These are phyloP conservation scores for Fusarium begoniae DNA, from an alignment of 2,329 filamentous ascomycete genomes.

Conservation along the genomic window DNA sequence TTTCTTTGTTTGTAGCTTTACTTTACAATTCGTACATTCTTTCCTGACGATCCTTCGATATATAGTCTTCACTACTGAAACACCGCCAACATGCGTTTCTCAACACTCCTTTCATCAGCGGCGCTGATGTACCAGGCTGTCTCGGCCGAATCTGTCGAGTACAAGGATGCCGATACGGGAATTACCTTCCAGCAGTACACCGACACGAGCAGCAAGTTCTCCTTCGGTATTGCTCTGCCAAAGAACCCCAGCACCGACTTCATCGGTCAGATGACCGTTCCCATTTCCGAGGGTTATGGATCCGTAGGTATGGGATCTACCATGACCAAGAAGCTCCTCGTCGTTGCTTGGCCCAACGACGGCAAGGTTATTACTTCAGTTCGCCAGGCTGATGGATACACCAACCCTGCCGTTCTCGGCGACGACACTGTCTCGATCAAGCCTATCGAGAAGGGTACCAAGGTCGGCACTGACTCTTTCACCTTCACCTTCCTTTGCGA, in stretches of 20 bases:
- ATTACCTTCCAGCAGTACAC: slow-evolving; percentile 63
- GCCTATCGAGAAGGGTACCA: slow-evolving; percentile 67
- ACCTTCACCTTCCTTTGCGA: slow-evolving; percentile 73
- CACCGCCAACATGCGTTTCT: slow-evolving; percentile 28
- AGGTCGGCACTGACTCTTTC: slow-evolving; percentile 66
- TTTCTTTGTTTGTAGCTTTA: slow-evolving; percentile 9
- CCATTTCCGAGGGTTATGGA: slow-evolving; percentile 57
- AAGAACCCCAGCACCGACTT: slow-evolving; percentile 63
- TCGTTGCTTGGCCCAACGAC: slow-evolving; percentile 66
- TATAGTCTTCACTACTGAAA: not conserved
- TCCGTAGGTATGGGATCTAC: slow-evolving; percentile 65
- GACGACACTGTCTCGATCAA: slow-evolving; percentile 62
- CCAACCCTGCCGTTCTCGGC: slow-evolving; percentile 65
- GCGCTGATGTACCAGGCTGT: slow-evolving; percentile 26
- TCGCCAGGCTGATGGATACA: slow-evolving; percentile 67
- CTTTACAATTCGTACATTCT: not conserved
- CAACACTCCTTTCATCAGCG: slow-evolving; percentile 29
- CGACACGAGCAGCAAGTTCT: slow-evolving; percentile 55
- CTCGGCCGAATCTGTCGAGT: slow-evolving; percentile 38
- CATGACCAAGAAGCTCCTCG: slow-evolving; percentile 67
- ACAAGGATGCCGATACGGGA: slow-evolving; percentile 58
- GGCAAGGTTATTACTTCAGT: slow-evolving; percentile 65
- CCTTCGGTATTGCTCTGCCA: slow-evolving; percentile 65
- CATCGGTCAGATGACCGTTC: slow-evolving; percentile 64
- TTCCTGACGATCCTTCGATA: not conserved